These are phyloP conservation scores for Ophiostoma triangulosporum DNA, from an alignment of 2,329 filamentous ascomycete species.

Conservation along the genomic window DNA sequence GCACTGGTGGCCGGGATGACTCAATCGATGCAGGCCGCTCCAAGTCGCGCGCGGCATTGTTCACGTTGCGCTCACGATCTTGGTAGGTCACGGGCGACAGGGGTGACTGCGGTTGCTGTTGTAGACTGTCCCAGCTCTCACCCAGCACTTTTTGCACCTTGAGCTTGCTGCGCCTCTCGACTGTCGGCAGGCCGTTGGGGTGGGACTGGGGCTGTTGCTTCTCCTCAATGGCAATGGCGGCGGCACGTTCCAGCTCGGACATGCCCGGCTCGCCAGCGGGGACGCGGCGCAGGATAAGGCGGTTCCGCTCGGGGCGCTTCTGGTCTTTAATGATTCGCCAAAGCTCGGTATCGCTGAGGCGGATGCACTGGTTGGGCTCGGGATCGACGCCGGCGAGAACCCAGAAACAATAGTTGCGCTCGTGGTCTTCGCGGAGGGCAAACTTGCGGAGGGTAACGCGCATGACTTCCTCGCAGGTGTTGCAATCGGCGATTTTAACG, in stretches of 20 bases:
- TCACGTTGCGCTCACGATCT: constrained; percentile 55
- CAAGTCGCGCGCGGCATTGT: constrained; percentile 43
- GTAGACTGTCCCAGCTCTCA: constrained; percentile 65
- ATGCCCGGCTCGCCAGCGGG: constrained; percentile 80
- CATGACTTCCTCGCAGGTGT: constrained; percentile 85
- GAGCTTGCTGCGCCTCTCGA: constrained; percentile 65
- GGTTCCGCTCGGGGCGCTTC: constrained; percentile 72
- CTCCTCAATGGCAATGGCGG: constrained; percentile 81
- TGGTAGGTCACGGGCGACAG: constrained; percentile 67
- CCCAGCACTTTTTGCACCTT: constrained; percentile 86
- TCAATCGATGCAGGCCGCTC: constrained; percentile 41
- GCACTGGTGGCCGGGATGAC: constrained; percentile 27
- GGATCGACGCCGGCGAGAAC: constrained; percentile 76
- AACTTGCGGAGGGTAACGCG: constrained; percentile 80
- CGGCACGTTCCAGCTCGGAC: constrained; percentile 74
- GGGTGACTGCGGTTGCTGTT: constrained; percentile 52
- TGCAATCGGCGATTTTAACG: constrained; percentile 83
- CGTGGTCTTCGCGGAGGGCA: constrained; percentile 74
- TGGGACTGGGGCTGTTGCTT: constrained; percentile 35
- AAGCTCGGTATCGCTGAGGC: constrained; percentile 74
- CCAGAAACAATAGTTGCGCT: constrained; percentile 95
- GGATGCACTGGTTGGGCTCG: constrained; percentile 66
- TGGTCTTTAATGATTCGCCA: constrained; percentile 84
- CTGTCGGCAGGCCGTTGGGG: constrained; percentile 26
- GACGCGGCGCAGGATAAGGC: constrained; percentile 84